These are phyloP conservation scores for Thalia dealbata DNA, from an alignment of 176 grass and related monocot genomes.

Conservation along the genomic window DNA sequence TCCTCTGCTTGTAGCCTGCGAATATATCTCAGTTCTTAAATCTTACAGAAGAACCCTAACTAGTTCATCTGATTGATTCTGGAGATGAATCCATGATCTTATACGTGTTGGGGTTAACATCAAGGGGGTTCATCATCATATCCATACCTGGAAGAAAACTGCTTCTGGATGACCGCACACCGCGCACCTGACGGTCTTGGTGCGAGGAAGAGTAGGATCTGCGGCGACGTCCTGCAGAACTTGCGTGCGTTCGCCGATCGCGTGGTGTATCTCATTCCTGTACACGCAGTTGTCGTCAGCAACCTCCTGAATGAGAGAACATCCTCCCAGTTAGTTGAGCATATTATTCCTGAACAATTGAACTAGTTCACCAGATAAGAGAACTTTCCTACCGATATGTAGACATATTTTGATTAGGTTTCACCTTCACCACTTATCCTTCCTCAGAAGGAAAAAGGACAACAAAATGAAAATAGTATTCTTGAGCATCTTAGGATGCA, in stretches of 20 bases:
- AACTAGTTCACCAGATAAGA: too few species aligned
- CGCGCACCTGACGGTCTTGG: background rate
- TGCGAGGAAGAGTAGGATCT: slow-evolving; percentile 2
- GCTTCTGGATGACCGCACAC: slow-evolving; percentile 1
- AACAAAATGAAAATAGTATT: too few species aligned
- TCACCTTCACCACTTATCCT: too few species aligned
- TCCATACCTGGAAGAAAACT: slow-evolving; percentile 3
- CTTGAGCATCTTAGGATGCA: too few species aligned
- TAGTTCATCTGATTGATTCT: background rate
- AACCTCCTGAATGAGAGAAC: background rate
- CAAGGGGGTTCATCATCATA: background rate
- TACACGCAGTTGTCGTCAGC: slow-evolving; percentile 1
- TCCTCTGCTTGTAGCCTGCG: slow-evolving; percentile 2
- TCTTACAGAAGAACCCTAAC: too few species aligned
- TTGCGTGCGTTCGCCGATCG: background rate
- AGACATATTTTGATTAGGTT: too few species aligned
- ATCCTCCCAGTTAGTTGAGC: background rate
- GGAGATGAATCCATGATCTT: background rate
- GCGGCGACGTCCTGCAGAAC: background rate
- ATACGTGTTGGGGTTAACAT: too few species aligned
- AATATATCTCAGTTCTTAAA: background rate
- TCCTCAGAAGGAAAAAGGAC: too few species aligned
- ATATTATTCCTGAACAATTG: background rate
- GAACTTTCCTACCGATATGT: too few species aligned
- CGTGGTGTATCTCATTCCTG: background rate